Conservation (phyloP, 2,329 filamentous ascomycete species). For the Hypoxylon rubiginosum region DNA sequence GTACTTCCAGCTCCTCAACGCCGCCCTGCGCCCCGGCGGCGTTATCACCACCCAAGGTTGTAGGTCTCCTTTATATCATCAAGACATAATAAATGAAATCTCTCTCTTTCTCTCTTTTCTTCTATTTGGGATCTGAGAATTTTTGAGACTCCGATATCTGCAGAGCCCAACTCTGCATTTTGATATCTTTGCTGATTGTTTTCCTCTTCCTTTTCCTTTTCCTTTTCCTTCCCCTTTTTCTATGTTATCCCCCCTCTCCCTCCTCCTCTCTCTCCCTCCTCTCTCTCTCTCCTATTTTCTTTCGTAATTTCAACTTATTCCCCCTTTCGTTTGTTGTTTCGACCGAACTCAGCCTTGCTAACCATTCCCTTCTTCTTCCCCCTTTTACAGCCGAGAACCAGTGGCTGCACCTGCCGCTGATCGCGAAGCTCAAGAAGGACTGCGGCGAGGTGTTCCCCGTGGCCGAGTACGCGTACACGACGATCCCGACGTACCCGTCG, state of each 20-base stretch:
- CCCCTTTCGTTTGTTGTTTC: slow-evolving; percentile 13
- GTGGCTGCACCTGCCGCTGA: slow-evolving; percentile 96
- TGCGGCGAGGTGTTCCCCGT: slow-evolving; percentile 98
- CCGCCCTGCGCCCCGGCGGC: slow-evolving; percentile 92
- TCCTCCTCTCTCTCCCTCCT: not conserved
- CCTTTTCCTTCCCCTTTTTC: not conserved
- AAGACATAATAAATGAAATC: slow-evolving; percentile 6
- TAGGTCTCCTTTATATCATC: slow-evolving; percentile 85
- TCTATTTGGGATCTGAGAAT: no score
- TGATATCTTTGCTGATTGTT: slow-evolving; percentile 27
- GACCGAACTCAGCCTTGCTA: slow-evolving; percentile 18
- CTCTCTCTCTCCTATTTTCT: slow-evolving; percentile 4
- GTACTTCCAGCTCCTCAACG: slow-evolving; percentile 95
- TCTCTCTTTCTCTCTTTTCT: no score
- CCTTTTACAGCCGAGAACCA: slow-evolving; percentile 99
- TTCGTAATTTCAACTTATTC: slow-evolving; percentile 7
- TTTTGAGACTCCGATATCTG: no score
- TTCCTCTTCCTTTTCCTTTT: slow-evolving; percentile 24
- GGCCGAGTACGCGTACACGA: slow-evolving; percentile 98
- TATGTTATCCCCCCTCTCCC: not conserved
- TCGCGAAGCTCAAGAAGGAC: slow-evolving; percentile 94
- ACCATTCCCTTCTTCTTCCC: no score
- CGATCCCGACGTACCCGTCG: slow-evolving; percentile 98
- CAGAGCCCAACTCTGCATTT: no score
- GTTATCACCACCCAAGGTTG: slow-evolving; percentile 99